Conservation (phyloP, 1,139 yeast species). For the Cylindricascospora bacillispora region DNA sequence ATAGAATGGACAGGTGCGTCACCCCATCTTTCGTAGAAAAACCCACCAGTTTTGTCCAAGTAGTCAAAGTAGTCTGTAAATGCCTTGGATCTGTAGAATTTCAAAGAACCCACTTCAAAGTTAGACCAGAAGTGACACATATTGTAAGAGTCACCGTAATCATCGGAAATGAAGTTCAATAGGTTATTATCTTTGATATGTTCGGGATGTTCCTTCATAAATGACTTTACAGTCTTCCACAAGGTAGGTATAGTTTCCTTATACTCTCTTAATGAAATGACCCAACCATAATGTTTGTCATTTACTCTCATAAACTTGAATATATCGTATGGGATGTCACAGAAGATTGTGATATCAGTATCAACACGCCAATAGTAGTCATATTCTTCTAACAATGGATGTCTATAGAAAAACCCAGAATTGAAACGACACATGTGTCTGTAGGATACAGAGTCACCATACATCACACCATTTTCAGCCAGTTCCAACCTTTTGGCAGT, state of each 20-base stretch:
- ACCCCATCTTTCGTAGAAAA: conserved; percentile 88
- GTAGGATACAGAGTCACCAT: conserved; percentile 53
- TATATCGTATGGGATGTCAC: conserved; percentile 73
- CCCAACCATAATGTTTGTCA: conserved; percentile 62
- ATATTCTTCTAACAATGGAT: conserved; percentile 54
- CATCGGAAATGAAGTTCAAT: conserved; percentile 60
- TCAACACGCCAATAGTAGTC: conserved; percentile 94
- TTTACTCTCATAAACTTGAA: conserved; percentile 73
- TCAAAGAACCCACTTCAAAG: conserved; percentile 66
- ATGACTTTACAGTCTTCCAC: conserved; percentile 66
- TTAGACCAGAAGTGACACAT: conserved; percentile 85
- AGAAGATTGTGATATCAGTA: conserved; percentile 65
- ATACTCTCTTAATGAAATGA: conserved; percentile 76
- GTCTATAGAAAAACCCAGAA: conserved; percentile 81
- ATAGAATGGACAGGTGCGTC: conserved; percentile 87
- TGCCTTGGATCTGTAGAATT: conserved; percentile 63
- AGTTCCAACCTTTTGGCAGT: conserved; percentile 36
- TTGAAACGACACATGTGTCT: conserved; percentile 90
- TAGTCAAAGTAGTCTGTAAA: conserved; percentile 55
- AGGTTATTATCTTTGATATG: conserved; percentile 53
- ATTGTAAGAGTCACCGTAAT: conserved; percentile 54
- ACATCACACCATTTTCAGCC: conserved; percentile 36
- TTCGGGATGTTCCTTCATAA: conserved; percentile 53
- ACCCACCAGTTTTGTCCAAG: conserved; percentile 72
- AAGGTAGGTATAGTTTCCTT: conserved; percentile 66